Conservation (phyloP, 2,329 filamentous ascomycete genomes). For the Saccharata proteae region DNA sequence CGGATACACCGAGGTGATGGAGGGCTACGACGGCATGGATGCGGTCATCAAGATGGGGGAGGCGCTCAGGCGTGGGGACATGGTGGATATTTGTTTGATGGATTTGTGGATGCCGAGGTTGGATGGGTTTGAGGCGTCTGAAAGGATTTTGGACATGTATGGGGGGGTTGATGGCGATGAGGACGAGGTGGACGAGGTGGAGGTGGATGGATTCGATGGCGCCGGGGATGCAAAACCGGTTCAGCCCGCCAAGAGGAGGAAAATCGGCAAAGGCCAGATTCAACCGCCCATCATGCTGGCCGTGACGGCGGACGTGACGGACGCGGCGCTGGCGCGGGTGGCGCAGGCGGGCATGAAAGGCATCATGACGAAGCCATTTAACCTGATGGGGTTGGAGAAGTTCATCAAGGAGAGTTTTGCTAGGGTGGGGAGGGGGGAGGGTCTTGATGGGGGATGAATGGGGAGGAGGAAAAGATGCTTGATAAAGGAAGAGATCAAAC, state of each 20-base stretch:
- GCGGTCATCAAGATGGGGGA: slow-evolving; percentile 50
- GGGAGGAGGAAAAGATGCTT: too few relatives aligned
- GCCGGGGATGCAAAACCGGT: slow-evolving; percentile 57
- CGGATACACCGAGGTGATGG: slow-evolving; percentile 49
- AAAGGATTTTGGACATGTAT: slow-evolving; percentile 47
- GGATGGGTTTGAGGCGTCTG: slow-evolving; percentile 59
- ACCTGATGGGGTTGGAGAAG: slow-evolving; percentile 48
- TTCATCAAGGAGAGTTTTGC: slow-evolving; percentile 41
- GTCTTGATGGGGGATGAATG: too few relatives aligned
- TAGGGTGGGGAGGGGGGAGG: too few relatives aligned
- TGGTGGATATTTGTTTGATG: slow-evolving; percentile 56
- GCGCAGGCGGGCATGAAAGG: slow-evolving; percentile 53
- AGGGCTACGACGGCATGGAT: slow-evolving; percentile 57
- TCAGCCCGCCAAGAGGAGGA: slow-evolving; percentile 19
- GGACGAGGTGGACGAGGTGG: slow-evolving; percentile 8
- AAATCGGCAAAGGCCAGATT: too few relatives aligned
- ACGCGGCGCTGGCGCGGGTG: slow-evolving; percentile 48
- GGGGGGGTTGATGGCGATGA: slow-evolving; percentile 12
- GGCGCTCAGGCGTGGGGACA: slow-evolving; percentile 16
- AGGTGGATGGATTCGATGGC: slow-evolving; percentile 42
- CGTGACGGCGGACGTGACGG: slow-evolving; percentile 56
- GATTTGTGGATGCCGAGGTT: slow-evolving; percentile 68
- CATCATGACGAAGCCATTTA: slow-evolving; percentile 58
- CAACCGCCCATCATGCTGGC: slow-evolving; percentile 47
- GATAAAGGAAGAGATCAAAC: too few relatives aligned